Evolutionary conservation across 2,329 filamentous ascomycete genomes (phyloP).

Genomic region (Xylaria sp.): DNA sequence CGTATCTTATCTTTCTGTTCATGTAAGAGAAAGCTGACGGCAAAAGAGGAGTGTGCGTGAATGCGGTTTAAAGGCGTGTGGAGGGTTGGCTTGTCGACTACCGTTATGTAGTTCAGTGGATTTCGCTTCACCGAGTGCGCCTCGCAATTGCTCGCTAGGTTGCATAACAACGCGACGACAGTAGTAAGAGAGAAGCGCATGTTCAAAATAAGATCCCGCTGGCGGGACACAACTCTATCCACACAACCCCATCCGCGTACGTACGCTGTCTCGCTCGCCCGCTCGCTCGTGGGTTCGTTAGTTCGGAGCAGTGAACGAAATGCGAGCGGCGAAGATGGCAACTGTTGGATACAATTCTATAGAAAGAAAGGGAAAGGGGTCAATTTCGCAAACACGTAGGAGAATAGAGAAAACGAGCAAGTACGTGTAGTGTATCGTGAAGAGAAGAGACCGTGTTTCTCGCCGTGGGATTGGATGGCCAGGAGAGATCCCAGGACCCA

Average conservation of each 20-base stretch:
- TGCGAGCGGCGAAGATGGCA: not conserved
- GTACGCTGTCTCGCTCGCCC: not conserved
- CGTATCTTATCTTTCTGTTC: constrained; percentile 72
- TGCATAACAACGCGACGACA: constrained; percentile 38
- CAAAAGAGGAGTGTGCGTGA: constrained; percentile 81
- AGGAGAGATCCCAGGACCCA: not conserved
- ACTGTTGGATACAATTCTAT: constrained; percentile 11
- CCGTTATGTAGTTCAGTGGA: constrained; percentile 75
- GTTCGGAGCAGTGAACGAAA: not conserved
- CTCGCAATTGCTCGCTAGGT: constrained; percentile 44
- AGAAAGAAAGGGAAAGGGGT: not conserved
- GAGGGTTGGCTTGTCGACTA: constrained; percentile 76
- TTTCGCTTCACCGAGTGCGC: constrained; percentile 77
- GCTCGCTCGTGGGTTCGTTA: not conserved
- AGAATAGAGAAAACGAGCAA: constrained; percentile 1
- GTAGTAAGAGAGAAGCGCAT: constrained; percentile 42
- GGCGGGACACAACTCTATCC: constrained; percentile 31
- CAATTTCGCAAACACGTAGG: constrained; percentile 9
- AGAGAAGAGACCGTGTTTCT: not conserved
- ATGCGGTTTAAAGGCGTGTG: constrained; percentile 80
- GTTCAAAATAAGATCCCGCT: constrained; percentile 30
- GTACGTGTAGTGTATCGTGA: not conserved
- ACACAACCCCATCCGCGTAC: constrained; percentile 38
- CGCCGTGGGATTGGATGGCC: not conserved
- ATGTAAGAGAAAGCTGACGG: constrained; percentile 80